Conservation (phyloP, 1,139 yeast species). For the Magnusiomyces fungicola region DNA sequence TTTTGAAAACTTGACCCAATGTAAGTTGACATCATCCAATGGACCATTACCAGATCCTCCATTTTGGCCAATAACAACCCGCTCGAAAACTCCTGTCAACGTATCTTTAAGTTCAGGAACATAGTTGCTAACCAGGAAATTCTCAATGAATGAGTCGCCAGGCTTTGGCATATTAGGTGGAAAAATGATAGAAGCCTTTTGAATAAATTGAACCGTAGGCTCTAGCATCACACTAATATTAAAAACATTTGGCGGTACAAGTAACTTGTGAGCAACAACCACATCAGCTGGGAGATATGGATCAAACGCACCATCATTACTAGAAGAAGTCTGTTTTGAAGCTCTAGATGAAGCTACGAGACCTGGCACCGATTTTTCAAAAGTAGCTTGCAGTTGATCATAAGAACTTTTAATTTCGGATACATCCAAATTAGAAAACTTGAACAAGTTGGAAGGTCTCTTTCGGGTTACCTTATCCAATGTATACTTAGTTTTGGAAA, state of each 20-base stretch:
- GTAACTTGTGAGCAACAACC: conserved; percentile 43
- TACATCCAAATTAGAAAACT: conserved; percentile 24
- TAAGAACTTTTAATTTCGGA: conserved; percentile 23
- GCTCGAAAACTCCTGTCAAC: conserved; percentile 38
- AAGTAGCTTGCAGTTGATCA: conserved; percentile 23
- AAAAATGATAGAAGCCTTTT: conserved; percentile 41
- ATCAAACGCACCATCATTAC: no score
- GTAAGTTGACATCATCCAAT: conserved; percentile 5
- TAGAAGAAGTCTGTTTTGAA: conserved; percentile 7
- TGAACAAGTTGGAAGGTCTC: conserved; percentile 20
- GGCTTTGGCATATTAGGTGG: conserved; percentile 26
- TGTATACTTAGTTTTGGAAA: background rate
- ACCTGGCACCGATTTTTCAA: conserved; percentile 34
- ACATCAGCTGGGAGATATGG: conserved; percentile 16
- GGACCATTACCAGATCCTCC: background rate
- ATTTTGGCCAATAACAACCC: conserved; percentile 21
- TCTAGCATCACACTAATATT: conserved; percentile 73
- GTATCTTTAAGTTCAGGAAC: conserved; percentile 57
- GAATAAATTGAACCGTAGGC: conserved; percentile 50
- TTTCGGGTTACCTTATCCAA: conserved; percentile 15
- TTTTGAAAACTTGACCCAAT: conserved; percentile 29
- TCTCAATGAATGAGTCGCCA: conserved; percentile 45
- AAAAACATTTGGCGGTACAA: conserved; percentile 70
- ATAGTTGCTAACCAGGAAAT: conserved; percentile 58
- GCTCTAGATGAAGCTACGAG: conserved; percentile 25